Conservation (phyloP, 139 green algal species). For the Chlorella sp. region DNA sequence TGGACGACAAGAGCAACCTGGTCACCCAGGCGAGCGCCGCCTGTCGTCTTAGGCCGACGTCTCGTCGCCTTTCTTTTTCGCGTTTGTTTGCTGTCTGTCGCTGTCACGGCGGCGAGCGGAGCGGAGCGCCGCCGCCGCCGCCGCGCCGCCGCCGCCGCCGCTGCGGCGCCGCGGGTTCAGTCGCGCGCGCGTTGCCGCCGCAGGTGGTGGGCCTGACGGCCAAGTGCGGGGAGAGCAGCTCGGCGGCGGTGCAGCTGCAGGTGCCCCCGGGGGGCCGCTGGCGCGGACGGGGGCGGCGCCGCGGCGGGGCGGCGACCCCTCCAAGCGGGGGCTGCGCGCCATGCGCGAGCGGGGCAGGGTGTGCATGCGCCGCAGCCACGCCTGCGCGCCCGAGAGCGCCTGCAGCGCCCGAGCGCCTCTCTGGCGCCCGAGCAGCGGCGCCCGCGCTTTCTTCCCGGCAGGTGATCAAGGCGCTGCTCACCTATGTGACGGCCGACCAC, state of each 20-base stretch:
- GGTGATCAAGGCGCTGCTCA: slow-evolving; percentile 80
- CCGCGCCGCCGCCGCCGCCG: not conserved
- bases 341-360: too few relatives aligned
- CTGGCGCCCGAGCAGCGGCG: too few relatives aligned
- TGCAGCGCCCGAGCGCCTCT: too few relatives aligned
- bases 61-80: too few relatives aligned
- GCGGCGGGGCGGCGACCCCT: too few relatives aligned
- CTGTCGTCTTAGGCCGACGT: too few relatives aligned
- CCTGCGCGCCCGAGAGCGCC: too few relatives aligned
- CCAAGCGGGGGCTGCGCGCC: too few relatives aligned
- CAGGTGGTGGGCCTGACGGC: slow-evolving; percentile 64
- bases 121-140: not conserved
- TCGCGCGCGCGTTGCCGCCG: not conserved
- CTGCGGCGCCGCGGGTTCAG: not conserved
- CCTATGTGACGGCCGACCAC: slow-evolving; percentile 86
- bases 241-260: slow-evolving; percentile 70
- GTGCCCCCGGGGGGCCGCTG: slow-evolving; percentile 30
- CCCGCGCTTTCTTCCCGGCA: not conserved
- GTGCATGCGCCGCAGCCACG: too few relatives aligned
- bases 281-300: not conserved
- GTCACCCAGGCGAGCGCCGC: slow-evolving; percentile 39
- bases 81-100: too few relatives aligned
- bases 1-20: slow-evolving; percentile 56
- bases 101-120: too few relatives aligned
- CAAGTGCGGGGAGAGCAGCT: slow-evolving; percentile 67